These are phyloP conservation scores for Rhodamnia argentea DNA, from an alignment of 345 rosid genomes.

Conservation along the genomic window DNA sequence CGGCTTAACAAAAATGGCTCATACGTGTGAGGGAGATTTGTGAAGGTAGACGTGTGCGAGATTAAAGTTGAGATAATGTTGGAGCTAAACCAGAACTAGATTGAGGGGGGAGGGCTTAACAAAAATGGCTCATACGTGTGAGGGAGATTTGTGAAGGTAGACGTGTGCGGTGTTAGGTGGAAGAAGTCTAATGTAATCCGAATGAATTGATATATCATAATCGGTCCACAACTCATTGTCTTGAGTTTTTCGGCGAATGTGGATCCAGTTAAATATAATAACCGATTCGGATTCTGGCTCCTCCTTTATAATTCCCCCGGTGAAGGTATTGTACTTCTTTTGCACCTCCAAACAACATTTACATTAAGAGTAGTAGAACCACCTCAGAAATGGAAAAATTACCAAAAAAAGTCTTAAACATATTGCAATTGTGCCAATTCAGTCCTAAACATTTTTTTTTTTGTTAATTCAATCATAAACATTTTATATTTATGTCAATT, in stretches of 20 bases:
- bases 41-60: neutral
- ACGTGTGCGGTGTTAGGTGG: neutral
- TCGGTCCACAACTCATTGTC: neutral
- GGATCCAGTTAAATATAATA: neutral
- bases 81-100: neutral
- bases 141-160: neutral
- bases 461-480: too few relatives aligned
- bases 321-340: neutral
- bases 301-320: neutral
- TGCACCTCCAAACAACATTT: neutral
- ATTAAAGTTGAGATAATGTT: neutral
- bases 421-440: too few relatives aligned
- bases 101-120: neutral
- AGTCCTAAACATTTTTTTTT: too few relatives aligned
- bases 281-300: neutral
- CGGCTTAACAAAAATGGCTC: neutral
- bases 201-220: neutral
- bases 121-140: neutral
- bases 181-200: neutral
- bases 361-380: neutral
- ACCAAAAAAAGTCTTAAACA: too few relatives aligned
- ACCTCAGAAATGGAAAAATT: neutral
- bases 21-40: neutral
- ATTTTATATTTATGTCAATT: too few relatives aligned
- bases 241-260: neutral